phyloP scores from a whole-genome alignment of 2,329 filamentous ascomycete genomes.

The Geosmithia flava region DNA sequence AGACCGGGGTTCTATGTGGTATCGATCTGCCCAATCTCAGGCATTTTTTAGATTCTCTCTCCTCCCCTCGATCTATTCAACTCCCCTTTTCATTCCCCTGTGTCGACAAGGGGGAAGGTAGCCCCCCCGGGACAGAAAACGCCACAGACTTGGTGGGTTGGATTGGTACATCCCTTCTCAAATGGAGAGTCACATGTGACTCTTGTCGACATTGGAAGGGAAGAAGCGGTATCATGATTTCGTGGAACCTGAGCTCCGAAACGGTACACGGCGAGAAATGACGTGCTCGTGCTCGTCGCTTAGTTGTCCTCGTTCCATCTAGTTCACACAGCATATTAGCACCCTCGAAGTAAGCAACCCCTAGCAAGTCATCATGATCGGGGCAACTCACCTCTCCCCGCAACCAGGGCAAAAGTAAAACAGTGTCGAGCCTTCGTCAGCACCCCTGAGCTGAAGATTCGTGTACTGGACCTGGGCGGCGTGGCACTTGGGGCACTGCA shows the following conservation, averaged over 20 bases:
- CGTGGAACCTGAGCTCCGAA: neutral
- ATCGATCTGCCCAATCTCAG: no score
- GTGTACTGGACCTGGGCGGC: constrained; percentile 6
- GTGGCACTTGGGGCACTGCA: constrained; percentile 5
- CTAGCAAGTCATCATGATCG: neutral
- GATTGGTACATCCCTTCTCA: neutral
- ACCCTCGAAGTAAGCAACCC: neutral
- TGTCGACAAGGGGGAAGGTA: no score
- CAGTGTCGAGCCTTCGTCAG: constrained; percentile 7
- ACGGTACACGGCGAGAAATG: neutral
- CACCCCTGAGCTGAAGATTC: constrained; percentile 6
- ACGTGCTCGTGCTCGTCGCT: neutral
- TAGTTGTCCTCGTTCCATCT: constrained; percentile 6
- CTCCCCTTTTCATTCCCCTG: no score
- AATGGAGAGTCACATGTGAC: neutral
- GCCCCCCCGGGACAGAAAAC: neutral
- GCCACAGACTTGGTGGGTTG: neutral
- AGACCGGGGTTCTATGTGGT: no score
- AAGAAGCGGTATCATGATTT: neutral
- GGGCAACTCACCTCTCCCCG: constrained; percentile 2
- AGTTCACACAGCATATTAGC: neutral
- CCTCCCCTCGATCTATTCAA: no score
- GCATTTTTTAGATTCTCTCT: no score
- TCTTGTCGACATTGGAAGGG: neutral
- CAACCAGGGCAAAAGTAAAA: constrained; percentile 6